phyloP scores from a whole-genome alignment of 1,284 basidiomycete species.

The Chondrostereum purpureum region DNA sequence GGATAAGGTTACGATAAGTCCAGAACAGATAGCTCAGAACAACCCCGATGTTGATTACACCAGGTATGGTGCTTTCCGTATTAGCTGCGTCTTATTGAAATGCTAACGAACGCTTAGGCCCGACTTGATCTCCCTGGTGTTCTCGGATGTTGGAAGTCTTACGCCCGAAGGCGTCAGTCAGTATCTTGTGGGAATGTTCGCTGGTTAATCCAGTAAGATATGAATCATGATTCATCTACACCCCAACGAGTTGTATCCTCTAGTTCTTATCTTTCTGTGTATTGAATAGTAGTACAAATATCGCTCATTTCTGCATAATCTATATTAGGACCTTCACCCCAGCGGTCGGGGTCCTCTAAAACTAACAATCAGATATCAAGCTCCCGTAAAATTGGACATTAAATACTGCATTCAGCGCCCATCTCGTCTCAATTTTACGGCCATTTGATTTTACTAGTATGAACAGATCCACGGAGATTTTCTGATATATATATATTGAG shows the following conservation, averaged over 20 bases:
- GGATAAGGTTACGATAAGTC: conserved; percentile 46
- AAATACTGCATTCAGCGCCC: too few relatives aligned
- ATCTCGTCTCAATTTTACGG: too few relatives aligned
- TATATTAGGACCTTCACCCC: too few relatives aligned
- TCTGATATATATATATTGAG: too few relatives aligned
- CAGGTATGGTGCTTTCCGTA: conserved; percentile 37
- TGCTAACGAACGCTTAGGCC: conserved; percentile 41
- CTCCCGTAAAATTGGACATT: too few relatives aligned
- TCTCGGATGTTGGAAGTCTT: conserved; percentile 87
- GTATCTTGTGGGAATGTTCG: conserved; percentile 87
- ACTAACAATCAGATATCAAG: too few relatives aligned
- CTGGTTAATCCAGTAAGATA: conserved; percentile 37
- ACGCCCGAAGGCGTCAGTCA: conserved; percentile 90
- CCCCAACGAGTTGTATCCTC: not conserved
- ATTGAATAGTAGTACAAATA: too few relatives aligned
- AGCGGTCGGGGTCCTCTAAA: too few relatives aligned
- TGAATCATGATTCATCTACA: not conserved
- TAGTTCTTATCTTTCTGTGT: not conserved
- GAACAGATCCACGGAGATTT: too few relatives aligned
- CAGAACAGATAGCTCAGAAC: conserved; percentile 69
- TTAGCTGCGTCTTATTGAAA: conserved; percentile 11
- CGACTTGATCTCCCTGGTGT: conserved; percentile 83
- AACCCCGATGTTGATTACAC: conserved; percentile 84
- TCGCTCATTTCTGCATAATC: too few relatives aligned
- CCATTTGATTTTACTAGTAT: too few relatives aligned